Conservation (phyloP, 2,329 filamentous ascomycete species). For the Paecilomyces formosus region DNA sequence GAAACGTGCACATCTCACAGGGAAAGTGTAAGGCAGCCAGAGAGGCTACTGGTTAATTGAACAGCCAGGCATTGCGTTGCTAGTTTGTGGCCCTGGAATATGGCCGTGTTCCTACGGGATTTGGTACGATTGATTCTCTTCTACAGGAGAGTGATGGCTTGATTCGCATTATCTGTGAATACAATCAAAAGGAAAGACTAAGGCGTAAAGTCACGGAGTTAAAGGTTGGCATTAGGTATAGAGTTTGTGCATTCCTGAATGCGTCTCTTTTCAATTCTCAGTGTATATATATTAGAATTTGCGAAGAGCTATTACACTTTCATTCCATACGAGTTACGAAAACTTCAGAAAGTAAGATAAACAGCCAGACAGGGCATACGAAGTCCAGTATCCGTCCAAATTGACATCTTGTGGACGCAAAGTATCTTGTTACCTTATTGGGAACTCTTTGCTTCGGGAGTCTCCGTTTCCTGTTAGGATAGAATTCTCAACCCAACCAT, state of each 20-base stretch:
- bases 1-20: conserved; percentile 78
- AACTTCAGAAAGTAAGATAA: neutral
- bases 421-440: neutral
- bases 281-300: neutral
- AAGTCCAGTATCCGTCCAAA: too few relatives aligned
- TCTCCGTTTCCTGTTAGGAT: too few relatives aligned
- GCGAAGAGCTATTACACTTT: neutral
- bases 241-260: neutral
- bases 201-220: neutral
- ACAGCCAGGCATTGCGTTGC: neutral
- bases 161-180: neutral
- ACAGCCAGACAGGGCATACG: too few relatives aligned
- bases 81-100: neutral
- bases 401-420: neutral
- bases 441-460: neutral
- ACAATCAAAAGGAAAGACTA: neutral
- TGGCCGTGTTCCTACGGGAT: neutral
- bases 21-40: conserved; percentile 75
- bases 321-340: neutral
- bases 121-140: neutral
- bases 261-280: neutral
- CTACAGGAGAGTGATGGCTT: neutral
- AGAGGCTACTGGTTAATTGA: conserved; percentile 6
- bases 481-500: too few relatives aligned
- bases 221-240: neutral